Evolutionary conservation across 2,329 filamentous ascomycete genomes (phyloP).

Genomic region (Mollisia scopiformis): DNA sequence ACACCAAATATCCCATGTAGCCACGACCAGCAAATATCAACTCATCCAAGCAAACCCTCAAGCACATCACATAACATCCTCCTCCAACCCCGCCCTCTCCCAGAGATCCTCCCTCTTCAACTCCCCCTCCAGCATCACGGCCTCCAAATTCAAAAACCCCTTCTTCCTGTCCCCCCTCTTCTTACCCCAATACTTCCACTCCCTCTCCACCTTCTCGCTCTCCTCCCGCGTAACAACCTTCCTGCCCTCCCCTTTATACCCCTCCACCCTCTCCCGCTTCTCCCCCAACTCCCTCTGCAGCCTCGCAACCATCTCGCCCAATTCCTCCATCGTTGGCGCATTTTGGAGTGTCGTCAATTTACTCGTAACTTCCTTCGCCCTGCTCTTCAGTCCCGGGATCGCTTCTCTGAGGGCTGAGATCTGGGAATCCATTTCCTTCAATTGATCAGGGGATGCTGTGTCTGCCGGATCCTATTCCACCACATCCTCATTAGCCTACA

Average conservation of each 20-base stretch:
- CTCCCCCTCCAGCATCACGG: constrained; percentile 46
- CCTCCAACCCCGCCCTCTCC: constrained; percentile 39
- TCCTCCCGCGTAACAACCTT: constrained; percentile 52
- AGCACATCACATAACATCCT: constrained; percentile 11
- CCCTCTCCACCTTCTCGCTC: constrained; percentile 46
- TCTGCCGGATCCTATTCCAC: constrained; percentile 49
- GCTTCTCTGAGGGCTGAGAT: constrained; percentile 48
- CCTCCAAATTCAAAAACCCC: constrained; percentile 36
- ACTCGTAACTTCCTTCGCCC: constrained; percentile 49
- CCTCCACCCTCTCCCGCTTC: constrained; percentile 44
- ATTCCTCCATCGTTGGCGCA: constrained; percentile 52
- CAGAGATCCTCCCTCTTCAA: constrained; percentile 52
- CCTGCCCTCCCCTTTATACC: constrained; percentile 41
- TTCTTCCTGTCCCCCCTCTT: constrained; percentile 34
- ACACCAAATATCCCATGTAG: neutral
- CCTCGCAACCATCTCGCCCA: constrained; percentile 31
- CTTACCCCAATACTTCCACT: constrained; percentile 48
- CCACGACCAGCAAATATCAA: neutral
- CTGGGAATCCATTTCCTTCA: constrained; percentile 51
- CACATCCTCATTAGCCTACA: neutral
- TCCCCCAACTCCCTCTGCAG: neutral
- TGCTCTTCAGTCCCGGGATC: constrained; percentile 50
- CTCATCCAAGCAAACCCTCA: neutral
- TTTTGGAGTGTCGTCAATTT: constrained; percentile 43
- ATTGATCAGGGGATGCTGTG: constrained; percentile 48